Evolutionary conservation across 177 flowering plant genomes (phyloP), one percentile per base, ranked within the genome.

Genomic region (Vitis hybrid): DNA sequence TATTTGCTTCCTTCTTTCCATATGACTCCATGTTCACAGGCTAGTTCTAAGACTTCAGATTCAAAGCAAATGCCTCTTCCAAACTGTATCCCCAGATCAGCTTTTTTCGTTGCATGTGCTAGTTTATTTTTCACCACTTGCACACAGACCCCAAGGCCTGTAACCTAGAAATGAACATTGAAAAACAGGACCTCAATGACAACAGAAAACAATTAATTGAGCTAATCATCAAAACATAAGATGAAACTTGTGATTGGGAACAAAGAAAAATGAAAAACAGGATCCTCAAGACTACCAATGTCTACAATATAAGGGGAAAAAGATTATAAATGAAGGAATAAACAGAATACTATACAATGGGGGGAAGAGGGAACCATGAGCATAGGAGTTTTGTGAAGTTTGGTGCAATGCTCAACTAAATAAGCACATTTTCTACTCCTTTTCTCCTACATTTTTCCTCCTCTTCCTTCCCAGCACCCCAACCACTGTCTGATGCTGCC

Each of bases 111-210:
- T 55, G 89, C 82, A 20, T 91, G 89, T 59, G 92, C 86, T 75
- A 94, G 73, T 74, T 91, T 94, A 62, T 92, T 92, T 79, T 92
- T 94, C 72, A 87, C 84, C 57, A 94, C 92, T 84, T 94, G 81
- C 49, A 86, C 91, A 53, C 83, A 76, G 65, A 92, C 74, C 59
- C 78, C 82, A 61, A 90, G 83, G 58, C 95, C 98, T 44, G 82
- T 82, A 63, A 81, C 71, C 98, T 88, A 77, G 18, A 67, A 65
- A 59, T 3, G 69, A 52, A 60, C 55, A 66, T 12, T 73, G 64
- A 64, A 55, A 47, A 65, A n/a, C 9, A 56, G 31, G 51, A 64
- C 8, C 15, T 62, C 13, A 38, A 13, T 12, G 8, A 13, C 38
- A 9, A 22, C 1, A 12, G 10, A 47, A 54, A 13, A 57, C 49